Conservation (phyloP, 202 grass and related monocot species). For the Thinopyrum obtusiflorum region DNA sequence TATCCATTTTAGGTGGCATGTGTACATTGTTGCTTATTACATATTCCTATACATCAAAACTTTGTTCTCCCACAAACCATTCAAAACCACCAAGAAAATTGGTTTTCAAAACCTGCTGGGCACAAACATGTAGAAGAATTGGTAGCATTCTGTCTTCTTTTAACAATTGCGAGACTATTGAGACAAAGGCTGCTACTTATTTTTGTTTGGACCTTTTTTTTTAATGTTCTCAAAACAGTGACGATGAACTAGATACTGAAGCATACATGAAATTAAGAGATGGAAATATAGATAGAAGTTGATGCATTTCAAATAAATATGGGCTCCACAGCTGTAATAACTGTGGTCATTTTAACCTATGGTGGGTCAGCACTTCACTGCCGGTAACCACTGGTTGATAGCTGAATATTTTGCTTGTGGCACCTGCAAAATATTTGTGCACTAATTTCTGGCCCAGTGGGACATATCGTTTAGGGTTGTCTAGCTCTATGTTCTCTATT, state of each 20-base stretch:
- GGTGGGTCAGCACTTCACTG: neutral
- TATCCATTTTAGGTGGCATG: neutral
- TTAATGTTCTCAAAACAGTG: neutral
- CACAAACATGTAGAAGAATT: no score
- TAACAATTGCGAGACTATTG: neutral
- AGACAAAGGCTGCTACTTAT: neutral
- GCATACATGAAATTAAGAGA: neutral
- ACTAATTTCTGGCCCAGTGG: neutral
- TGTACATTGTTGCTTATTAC: neutral
- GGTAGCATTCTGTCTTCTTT: no score
- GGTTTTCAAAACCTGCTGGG: no score
- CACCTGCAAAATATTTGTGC: conserved; percentile 13
- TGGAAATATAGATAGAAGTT: neutral
- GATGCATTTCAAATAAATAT: neutral
- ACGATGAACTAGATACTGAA: neutral
- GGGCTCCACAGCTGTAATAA: neutral
- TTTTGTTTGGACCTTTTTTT: neutral
- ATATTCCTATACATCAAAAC: neutral
- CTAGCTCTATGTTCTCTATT: no score
- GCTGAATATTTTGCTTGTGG: conserved; percentile 1
- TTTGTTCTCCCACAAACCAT: neutral
- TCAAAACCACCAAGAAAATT: neutral
- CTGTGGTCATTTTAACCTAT: neutral
- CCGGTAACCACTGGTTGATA: neutral
- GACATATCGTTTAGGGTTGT: no score